Conservation (phyloP, 1,284 basidiomycete genomes). For the Ustilago bromivora region DNA sequence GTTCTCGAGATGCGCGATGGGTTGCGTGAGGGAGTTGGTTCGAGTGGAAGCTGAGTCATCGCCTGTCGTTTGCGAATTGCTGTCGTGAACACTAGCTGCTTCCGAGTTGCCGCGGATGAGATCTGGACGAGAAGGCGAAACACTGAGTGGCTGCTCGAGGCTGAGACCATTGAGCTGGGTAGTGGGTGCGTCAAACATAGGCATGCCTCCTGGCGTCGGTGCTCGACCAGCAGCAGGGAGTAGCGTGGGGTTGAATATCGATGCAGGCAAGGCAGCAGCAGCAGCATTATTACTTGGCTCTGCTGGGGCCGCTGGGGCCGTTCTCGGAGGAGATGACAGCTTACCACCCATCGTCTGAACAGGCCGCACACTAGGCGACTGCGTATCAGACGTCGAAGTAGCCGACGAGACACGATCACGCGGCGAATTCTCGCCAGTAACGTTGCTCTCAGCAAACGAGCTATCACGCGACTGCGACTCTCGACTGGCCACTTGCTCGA, state of each 20-base stretch:
- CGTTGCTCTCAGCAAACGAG: conserved; percentile 55
- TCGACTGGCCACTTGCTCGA: conserved; percentile 48
- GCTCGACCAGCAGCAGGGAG: conserved; percentile 22
- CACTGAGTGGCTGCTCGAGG: conserved; percentile 18
- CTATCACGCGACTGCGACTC: conserved; percentile 48
- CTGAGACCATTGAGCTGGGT: conserved; percentile 31
- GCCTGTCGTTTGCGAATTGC: conserved; percentile 21
- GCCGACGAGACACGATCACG: conserved; percentile 54
- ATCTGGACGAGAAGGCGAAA: conserved; percentile 29
- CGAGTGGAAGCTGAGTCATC: conserved; percentile 23
- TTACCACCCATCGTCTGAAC: conserved; percentile 22
- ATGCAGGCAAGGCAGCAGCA: conserved; percentile 2
- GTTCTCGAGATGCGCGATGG: conserved; percentile 78
- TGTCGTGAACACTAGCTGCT: conserved; percentile 35
- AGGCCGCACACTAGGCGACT: conserved; percentile 31
- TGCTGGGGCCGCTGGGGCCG: background rate
- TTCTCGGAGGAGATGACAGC: conserved; percentile 18
- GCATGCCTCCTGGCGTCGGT: conserved; percentile 27
- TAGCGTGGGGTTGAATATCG: conserved; percentile 2
- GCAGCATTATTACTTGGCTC: conserved; percentile 15
- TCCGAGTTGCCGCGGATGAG: conserved; percentile 44
- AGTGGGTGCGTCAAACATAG: conserved; percentile 28
- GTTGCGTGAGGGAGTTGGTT: conserved; percentile 41
- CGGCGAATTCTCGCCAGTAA: conserved; percentile 39
- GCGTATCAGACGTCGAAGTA: conserved; percentile 48